Evolutionary conservation across 2,329 filamentous ascomycete genomes (phyloP).

Genomic region (Pyricularia sp.): DNA sequence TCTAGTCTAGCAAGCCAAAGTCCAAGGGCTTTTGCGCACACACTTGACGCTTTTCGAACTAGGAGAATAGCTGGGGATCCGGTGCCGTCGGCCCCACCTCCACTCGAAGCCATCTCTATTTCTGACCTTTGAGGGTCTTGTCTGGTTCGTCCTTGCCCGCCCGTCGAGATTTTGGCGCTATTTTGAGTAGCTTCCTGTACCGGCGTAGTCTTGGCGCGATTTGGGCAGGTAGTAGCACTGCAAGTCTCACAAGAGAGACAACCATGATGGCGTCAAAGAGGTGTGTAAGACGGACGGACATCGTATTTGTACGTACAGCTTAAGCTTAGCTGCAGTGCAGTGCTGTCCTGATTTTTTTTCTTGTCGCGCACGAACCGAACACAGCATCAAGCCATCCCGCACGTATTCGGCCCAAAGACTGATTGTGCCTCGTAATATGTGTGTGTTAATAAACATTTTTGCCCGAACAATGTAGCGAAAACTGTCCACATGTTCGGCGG

Average conservation of each 20-base stretch:
- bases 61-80: neutral
- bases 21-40: neutral
- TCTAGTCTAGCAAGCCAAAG: too few relatives aligned
- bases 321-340: too few relatives aligned
- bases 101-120: neutral
- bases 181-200: neutral
- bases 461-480: neutral
- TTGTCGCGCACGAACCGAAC: neutral
- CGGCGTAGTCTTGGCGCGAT: neutral
- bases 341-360: neutral
- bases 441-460: neutral
- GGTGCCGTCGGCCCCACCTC: neutral
- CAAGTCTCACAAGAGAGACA: neutral
- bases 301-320: neutral
- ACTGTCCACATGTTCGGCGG: neutral
- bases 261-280: neutral
- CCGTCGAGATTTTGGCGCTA: neutral
- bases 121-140: neutral
- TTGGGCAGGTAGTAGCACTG: neutral
- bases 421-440: neutral
- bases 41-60: neutral
- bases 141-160: neutral
- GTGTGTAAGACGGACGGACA: neutral
- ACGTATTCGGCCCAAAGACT: neutral
- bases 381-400: neutral